Percentiles rank a stretch among this genome's conserved stretches.
Conservation (phyloP, 2,329 filamentous ascomycete genomes). For the Emmonsiellopsis sp. region DNA sequence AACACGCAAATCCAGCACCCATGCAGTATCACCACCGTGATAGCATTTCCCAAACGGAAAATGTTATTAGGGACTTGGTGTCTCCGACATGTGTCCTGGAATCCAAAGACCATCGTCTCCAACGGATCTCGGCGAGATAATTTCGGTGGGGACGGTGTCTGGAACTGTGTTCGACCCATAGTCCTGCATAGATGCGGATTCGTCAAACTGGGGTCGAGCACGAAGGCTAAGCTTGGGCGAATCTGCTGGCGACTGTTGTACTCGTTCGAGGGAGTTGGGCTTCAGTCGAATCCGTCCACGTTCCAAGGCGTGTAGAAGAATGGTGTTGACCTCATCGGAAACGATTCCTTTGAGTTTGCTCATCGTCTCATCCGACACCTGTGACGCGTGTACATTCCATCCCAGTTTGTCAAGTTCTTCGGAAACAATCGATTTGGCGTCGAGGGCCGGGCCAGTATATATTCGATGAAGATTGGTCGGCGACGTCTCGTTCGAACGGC, state of each 20-base stretch:
- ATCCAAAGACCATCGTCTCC: background rate
- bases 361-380: constrained; percentile 29
- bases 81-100: constrained; percentile 1
- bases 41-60: background rate
- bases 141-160: constrained; percentile 12
- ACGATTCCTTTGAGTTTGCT: constrained; percentile 29
- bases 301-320: constrained; percentile 27
- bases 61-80: background rate
- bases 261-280: constrained; percentile 23
- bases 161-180: constrained; percentile 10
- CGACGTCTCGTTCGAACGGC: constrained; percentile 19
- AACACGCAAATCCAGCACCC: too few relatives aligned
- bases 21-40: background rate
- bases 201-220: background rate
- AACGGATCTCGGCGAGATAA: constrained; percentile 8
- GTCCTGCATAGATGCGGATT: constrained; percentile 1
- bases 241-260: constrained; percentile 23
- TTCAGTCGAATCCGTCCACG: constrained; percentile 26
- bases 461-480: constrained; percentile 11
- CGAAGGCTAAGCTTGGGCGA: constrained; percentile 18
- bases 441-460: constrained; percentile 22
- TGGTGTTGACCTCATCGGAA: constrained; percentile 23
- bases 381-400: constrained; percentile 25
- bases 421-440: constrained; percentile 22
- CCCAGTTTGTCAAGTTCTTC: constrained; percentile 25